Evolutionary conservation across 164 flowering plant species (phyloP), one percentile per base, ranked within the genome.

Genomic region (Liquidambar formosana): DNA sequence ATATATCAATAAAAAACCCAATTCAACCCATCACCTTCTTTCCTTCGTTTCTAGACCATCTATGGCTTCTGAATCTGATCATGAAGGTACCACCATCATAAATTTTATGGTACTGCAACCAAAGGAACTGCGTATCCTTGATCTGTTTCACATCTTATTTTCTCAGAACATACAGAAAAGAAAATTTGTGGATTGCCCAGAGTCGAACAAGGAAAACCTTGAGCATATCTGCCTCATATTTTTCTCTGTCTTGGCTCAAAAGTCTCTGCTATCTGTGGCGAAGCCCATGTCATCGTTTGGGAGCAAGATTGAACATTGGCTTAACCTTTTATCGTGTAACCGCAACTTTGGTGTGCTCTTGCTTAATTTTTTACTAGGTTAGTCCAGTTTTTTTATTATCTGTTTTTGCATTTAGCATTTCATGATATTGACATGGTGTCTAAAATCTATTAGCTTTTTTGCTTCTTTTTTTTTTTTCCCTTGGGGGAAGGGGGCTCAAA

Each of bases 91-190:
- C 56, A 64, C 68, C 13, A 51, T 52, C 13, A 51, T 52, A 46
- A 63, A 57, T 9, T 74, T 74, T 60, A 62, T 81, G 73, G 48
- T 78, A 1, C 23, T 81, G 67, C 61, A 57, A n/a, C 80, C 81
- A 9, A 71, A 81, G 25, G 68, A 74, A 26, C 62, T 69, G 63
- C 38, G 45, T 4, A 27, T 71, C n/a, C 23, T 51, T 8, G 76
- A 76, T 49, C 65, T 79, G 2, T 41, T 72, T 45, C 71, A 26
- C 54, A 21, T 78, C 43, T 58, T 82, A 13, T 74, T 72, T 27
- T 57, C 76, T 19, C 21, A 47, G 0, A 59, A 73, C 57, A 8
- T 70, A 5, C 52, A 61, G 64, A 62, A 64, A 0, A 69, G 72
- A 58, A 64, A 60, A 15, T 80, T 77, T 21, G 76, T 81, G 10